phyloP scores from a whole-genome alignment of 1,284 basidiomycete genomes.

The Sanghuangporus baumii region DNA sequence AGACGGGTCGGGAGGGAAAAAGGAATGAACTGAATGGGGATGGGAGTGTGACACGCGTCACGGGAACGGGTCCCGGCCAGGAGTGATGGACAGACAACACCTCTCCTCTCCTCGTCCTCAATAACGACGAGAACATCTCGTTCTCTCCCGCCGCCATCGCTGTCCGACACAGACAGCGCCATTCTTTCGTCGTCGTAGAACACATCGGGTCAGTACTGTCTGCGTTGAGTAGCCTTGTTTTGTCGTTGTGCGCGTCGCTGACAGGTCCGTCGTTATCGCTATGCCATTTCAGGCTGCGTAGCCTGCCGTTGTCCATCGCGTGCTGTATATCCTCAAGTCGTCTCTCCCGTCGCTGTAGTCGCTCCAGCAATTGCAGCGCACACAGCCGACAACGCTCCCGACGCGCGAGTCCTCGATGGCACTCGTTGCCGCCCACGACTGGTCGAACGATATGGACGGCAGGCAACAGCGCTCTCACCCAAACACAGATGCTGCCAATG shows the following conservation, averaged over 20 bases:
- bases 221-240: background rate
- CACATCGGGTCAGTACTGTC: background rate
- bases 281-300: background rate
- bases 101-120: background rate
- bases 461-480: constrained; percentile 18
- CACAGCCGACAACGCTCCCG: background rate
- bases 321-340: background rate
- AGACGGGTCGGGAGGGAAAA: background rate
- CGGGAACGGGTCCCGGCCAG: background rate
- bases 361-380: background rate
- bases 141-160: background rate
- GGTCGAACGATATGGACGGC: constrained; percentile 19
- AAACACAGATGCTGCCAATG: constrained; percentile 10
- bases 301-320: constrained; percentile 5
- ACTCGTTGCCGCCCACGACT: constrained; percentile 19
- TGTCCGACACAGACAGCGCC: background rate
- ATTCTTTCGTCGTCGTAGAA: background rate
- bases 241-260: background rate
- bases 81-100: background rate
- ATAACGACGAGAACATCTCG: background rate
- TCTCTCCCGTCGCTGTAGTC: background rate
- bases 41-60: background rate
- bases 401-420: constrained; percentile 17
- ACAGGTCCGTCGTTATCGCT: background rate
- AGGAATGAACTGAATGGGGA: background rate